Evolutionary conservation across 1,139 yeast species (phyloP), one percentile per base, ranked within the genome.

Genomic region (Geotrichum macrosporum): DNA sequence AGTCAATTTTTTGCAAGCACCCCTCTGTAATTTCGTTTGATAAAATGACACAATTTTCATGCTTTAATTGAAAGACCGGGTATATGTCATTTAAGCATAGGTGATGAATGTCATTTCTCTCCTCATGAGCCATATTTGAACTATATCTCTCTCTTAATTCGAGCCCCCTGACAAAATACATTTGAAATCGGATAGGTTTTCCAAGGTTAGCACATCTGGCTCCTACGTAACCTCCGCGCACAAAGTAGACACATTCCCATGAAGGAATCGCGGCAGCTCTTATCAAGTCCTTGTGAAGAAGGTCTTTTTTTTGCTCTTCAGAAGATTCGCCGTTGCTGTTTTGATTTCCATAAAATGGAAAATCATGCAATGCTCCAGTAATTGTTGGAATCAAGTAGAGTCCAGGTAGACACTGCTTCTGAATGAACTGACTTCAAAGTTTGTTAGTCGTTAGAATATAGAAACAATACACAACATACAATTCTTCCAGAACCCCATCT

Each of bases 211-310:
- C 39, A 22, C 49, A 41, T 20, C 24, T 35, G 10, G 45, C 35
- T 12, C 45, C 49, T 10, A 33, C 3, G 36, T 41, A 41, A 3
- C 48, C 45, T 20, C 49, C 49, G 10, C 39, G 39, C 13, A 46
- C 49, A 21, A 46, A 46, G 33, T 46, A 46, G 3, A 46, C 45
- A 21, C 49, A 40, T 21, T 46, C 45, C 45, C 45, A 46, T 15
- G 45, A 15, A 5, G 45, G 26, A 13, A 22, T 18, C 2, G 18
- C 13, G 9, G 49, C 40, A 9, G 9, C 27, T 10, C 9, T 13
- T 4, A 46, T 27, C 19, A 40, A 24, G 22, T 40, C 41, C 21
- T 19, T 8, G 31, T 24, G 40, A n/a, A 24, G 3, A 10, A 24
- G 6, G 27, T 6, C 10, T 24, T 24, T 24, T 10, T 10, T 24